phyloP scores from a whole-genome alignment of 768 basidiomycete genomes.

The Auricularia sp. region DNA sequence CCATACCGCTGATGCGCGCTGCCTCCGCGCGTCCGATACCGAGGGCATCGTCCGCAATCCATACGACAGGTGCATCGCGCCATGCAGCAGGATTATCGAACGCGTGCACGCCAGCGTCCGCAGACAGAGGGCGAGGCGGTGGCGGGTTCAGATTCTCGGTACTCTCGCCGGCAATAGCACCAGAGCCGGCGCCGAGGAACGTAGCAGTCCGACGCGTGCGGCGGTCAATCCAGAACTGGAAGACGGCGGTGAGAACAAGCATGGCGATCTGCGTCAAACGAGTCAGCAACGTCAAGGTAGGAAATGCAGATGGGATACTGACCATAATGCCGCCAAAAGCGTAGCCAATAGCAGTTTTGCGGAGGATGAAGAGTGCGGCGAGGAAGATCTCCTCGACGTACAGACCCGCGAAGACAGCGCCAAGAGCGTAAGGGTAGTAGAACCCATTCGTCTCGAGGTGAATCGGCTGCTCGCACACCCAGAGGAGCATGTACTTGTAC shows the following conservation, averaged over 20 bases:
- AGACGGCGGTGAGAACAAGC: not conserved
- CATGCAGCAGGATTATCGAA: constrained; percentile 42
- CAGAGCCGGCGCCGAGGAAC: constrained; percentile 6
- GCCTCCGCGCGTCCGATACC: constrained; percentile 28
- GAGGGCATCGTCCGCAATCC: constrained; percentile 35
- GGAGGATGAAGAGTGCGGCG: constrained; percentile 60
- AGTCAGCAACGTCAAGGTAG: constrained; percentile 23
- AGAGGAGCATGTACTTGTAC: constrained; percentile 26
- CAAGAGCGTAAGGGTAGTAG: constrained; percentile 28
- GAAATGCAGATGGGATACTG: constrained; percentile 9
- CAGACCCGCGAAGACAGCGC: constrained; percentile 45
- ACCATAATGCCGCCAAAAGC: constrained; percentile 25
- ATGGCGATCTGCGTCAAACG: constrained; percentile 38
- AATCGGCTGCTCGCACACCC: constrained; percentile 27
- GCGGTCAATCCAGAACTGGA: constrained; percentile 4
- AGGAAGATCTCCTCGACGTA: constrained; percentile 65
- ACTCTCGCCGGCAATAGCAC: constrained; percentile 13
- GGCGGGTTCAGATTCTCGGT: constrained; percentile 14
- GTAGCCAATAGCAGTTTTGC: constrained; percentile 26
- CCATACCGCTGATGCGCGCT: constrained; percentile 18
- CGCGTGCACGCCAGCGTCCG: constrained; percentile 22
- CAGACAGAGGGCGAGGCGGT: not conserved
- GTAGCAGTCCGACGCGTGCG: constrained; percentile 11
- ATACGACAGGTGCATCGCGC: constrained; percentile 29
- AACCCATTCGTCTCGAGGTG: constrained; percentile 28